These are phyloP conservation scores for Backusella psychrophila DNA, from an alignment of 192 early-diverging fungal genomes.

Conservation along the genomic window DNA sequence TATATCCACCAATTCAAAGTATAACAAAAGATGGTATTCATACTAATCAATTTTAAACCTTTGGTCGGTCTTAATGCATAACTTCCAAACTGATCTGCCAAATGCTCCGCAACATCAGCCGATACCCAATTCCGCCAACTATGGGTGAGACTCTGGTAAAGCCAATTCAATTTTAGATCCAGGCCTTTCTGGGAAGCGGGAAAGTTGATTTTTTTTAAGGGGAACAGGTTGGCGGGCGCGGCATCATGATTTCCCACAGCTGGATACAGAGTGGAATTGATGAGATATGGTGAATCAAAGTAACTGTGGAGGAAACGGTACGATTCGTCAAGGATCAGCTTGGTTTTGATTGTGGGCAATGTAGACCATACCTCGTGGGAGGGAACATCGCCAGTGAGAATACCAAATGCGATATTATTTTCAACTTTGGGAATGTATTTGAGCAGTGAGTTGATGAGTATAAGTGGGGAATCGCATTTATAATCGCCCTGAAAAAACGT, in stretches of 20 bases:
- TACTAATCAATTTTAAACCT: conserved; percentile 46
- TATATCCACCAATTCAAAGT: conserved; percentile 54
- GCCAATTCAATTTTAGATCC: conserved; percentile 36
- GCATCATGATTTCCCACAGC: conserved; percentile 55
- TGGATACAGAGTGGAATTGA: conserved; percentile 44
- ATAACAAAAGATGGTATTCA: conserved; percentile 63
- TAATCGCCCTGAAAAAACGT: conserved; percentile 36
- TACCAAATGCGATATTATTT: conserved; percentile 38
- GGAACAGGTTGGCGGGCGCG: conserved; percentile 44
- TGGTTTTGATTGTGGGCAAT: conserved; percentile 35
- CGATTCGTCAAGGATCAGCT: conserved; percentile 34
- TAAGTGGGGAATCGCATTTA: conserved; percentile 47
- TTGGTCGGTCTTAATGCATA: conserved; percentile 46
- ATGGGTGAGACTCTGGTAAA: conserved; percentile 45
- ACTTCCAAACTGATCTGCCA: conserved; percentile 41
- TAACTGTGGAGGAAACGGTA: conserved; percentile 31
- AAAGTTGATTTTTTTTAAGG: conserved; percentile 11
- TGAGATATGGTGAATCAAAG: conserved; percentile 28
- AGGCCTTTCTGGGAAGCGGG: conserved; percentile 3
- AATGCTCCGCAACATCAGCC: conserved; percentile 4
- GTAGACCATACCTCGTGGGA: conserved; percentile 54
- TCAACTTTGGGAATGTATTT: conserved; percentile 41
- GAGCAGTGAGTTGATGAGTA: conserved; percentile 41
- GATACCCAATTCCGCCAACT: conserved; percentile 51
- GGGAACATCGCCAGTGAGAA: conserved; percentile 54